These are phyloP conservation scores for Przewalskia tangutica DNA, from an alignment of 257 asterid genomes.

Conservation along the genomic window DNA sequence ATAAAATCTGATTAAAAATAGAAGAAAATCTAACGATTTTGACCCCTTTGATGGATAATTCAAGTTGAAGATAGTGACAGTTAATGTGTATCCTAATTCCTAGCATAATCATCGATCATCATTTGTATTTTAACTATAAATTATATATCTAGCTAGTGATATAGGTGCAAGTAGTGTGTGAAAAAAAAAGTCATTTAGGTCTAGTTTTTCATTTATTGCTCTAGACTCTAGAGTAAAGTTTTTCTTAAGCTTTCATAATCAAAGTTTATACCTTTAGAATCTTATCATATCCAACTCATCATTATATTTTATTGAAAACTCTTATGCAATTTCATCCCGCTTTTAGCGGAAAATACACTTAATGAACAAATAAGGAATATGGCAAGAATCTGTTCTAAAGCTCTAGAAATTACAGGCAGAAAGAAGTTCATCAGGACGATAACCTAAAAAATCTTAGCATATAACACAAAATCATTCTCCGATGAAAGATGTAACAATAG, in stretches of 20 bases:
- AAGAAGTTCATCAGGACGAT: no score
- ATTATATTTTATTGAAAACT: neutral
- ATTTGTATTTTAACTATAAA: neutral
- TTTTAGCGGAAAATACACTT: neutral
- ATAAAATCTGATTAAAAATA: slow-evolving; percentile 11
- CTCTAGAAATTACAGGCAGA: no score
- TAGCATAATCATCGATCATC: neutral
- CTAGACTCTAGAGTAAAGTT: neutral
- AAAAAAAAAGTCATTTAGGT: neutral
- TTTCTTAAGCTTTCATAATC: neutral
- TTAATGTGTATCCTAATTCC: neutral
- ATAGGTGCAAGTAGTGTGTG: neutral
- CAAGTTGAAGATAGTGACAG: slow-evolving; percentile 9
- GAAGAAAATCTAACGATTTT: slow-evolving; percentile 11
- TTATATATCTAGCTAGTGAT: neutral
- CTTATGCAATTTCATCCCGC: neutral
- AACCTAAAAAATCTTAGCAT: no score
- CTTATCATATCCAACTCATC: neutral
- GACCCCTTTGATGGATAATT: slow-evolving; percentile 1
- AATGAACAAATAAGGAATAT: neutral
- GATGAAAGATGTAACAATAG: neutral
- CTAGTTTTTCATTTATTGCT: neutral
- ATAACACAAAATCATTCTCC: neutral
- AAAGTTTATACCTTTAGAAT: neutral
- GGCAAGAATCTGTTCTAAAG: neutral